Base-by-base conservation (phyloP, 257 asterid genomes). In the Nicotiana benthamiana region DNA sequence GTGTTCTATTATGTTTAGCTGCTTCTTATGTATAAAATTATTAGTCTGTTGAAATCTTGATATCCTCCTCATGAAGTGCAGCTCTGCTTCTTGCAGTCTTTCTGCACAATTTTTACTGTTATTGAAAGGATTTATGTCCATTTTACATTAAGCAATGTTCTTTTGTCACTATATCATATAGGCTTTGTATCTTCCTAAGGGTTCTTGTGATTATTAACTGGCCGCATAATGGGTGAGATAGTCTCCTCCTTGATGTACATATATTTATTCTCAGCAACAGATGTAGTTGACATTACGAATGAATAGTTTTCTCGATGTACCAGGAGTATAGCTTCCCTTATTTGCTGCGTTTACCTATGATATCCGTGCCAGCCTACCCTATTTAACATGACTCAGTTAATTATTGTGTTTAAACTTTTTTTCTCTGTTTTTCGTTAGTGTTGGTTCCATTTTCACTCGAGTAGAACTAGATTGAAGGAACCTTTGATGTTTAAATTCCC, bases 1-100 rank as follows among this genome's bases (percentile, higher is more conserved):
- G 99, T 93, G 75, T 65, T 72, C 24, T 72, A 46, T 46, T 24
- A 36, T 72, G 60, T 57, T 46, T 46, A 22, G 60, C 60, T 46
- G 60, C 20, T 72, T 24, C 40, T 24, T 62, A 62, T 62, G 46
- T 26, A 24, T 79, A 27, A 13, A 43, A 43, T 61, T 62, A 22
- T 62, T 43, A 24, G 82, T 17, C 36, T 46, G 60, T 7, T 72
- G 24, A 22, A 72, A 43, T 72, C 40, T 46, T 13, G 46, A 72
- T 72, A 22, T 72, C 40, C 13, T 40, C 36, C 60, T 72, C n/a
- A 46, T 22, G 59, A 46, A 34, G 40, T 72, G 40, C 78, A 72
- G 46, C 4, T 60, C 20, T 13, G 60, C 46, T 72, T 20, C 60
- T n/a, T 46, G 60, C 77, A 46, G 24, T 20, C 24, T 46, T 36